These are phyloP conservation scores for Cardiospermum halicacabum DNA, from an alignment of 345 rosid genomes.

Conservation along the genomic window DNA sequence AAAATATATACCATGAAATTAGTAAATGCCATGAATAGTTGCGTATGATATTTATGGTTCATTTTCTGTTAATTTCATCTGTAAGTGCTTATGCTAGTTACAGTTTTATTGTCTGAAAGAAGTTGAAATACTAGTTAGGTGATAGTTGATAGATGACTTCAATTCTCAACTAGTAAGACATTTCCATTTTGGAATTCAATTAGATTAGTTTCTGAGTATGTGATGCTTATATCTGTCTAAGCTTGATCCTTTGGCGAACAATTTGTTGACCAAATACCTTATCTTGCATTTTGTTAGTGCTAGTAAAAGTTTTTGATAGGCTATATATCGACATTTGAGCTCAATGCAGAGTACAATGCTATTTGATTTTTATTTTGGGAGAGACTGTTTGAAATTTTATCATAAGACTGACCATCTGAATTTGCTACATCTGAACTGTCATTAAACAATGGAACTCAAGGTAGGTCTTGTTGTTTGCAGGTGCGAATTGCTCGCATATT, in stretches of 20 bases:
- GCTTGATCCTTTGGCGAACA: background rate
- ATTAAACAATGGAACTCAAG: slow-evolving; percentile 7
- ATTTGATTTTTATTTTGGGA: background rate
- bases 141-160: background rate
- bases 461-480: slow-evolving; percentile 33
- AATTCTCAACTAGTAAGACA: background rate
- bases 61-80: background rate
- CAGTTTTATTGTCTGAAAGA: background rate
- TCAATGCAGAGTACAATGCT: background rate
- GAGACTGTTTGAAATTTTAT: background rate
- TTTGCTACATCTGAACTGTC: background rate
- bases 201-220: background rate
- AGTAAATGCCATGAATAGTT: background rate
- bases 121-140: background rate
- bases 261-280: background rate
- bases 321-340: background rate
- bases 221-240: background rate
- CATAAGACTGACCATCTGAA: background rate
- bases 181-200: background rate
- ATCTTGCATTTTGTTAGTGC: background rate
- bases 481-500: slow-evolving; percentile 98
- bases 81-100: background rate
- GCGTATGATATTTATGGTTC: background rate
- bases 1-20: background rate
- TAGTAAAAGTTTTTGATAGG: background rate